These are phyloP conservation scores for Mycena rebaudengoi DNA, from an alignment of 768 basidiomycete genomes.

Conservation along the genomic window DNA sequence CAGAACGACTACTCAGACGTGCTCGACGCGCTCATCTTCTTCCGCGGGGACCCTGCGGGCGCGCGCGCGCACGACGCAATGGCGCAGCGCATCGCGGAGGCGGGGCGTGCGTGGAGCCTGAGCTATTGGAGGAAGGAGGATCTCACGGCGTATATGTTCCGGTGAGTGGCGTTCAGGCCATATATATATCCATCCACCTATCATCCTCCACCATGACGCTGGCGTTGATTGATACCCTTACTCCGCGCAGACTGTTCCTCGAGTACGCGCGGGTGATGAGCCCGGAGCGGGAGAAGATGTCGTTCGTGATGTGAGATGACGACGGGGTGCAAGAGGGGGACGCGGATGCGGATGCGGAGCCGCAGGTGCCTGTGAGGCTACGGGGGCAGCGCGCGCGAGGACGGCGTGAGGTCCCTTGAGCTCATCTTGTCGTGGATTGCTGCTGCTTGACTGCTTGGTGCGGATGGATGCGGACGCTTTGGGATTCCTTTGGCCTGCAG, in stretches of 20 bases:
- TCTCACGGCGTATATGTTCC: slow-evolving; percentile 64
- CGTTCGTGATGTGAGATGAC: slow-evolving; percentile 31
- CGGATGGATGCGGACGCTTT: too few relatives aligned
- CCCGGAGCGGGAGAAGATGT: slow-evolving; percentile 53
- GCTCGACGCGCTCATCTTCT: slow-evolving; percentile 76
- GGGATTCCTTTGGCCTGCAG: too few relatives aligned
- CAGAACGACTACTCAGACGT: slow-evolving; percentile 70
- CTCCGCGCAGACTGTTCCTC: slow-evolving; percentile 56
- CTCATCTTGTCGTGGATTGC: too few relatives aligned
- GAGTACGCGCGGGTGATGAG: slow-evolving; percentile 65
- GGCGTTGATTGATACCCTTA: too few relatives aligned
- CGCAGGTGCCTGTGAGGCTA: too few relatives aligned
- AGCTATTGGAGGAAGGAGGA: slow-evolving; percentile 69
- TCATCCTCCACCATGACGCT: too few relatives aligned
- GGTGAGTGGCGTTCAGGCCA: too few relatives aligned
- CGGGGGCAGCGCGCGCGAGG: too few relatives aligned
- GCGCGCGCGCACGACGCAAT: slow-evolving; percentile 65
- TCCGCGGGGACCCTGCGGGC: slow-evolving; percentile 65
- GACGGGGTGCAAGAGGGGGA: slow-evolving; percentile 10
- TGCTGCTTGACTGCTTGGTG: too few relatives aligned
- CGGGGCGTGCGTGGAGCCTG: slow-evolving; percentile 66
- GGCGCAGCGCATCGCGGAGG: slow-evolving; percentile 62
- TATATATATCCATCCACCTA: too few relatives aligned
- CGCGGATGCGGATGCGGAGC: too few relatives aligned
- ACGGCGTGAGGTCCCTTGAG: too few relatives aligned